phyloP scores from a whole-genome alignment of 2,329 filamentous ascomycete genomes.

The Triangularia setosa region DNA sequence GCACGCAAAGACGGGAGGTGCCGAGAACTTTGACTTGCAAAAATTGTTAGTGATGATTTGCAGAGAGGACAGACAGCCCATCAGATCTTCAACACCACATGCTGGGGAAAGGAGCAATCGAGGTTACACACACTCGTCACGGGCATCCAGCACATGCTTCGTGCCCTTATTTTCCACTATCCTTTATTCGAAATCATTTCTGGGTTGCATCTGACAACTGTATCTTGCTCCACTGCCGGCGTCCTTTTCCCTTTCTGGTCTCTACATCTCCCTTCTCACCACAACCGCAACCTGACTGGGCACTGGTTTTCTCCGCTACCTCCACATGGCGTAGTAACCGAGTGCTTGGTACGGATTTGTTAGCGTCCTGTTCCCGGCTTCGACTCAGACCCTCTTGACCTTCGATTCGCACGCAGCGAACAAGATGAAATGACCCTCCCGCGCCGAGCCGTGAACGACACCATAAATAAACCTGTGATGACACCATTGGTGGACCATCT shows the following conservation, averaged over 20 bases:
- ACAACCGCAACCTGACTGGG: not conserved
- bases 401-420: not conserved
- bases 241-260: not conserved
- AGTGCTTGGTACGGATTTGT: conserved; percentile 10
- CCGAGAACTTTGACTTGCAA: not conserved
- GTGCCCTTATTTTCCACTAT: not conserved
- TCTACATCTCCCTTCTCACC: not conserved
- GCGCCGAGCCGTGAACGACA: not conserved
- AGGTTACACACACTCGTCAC: not conserved
- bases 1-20: conserved; percentile 5
- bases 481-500: not conserved
- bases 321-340: conserved; percentile 15
- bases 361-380: not conserved
- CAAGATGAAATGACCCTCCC: not conserved
- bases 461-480: conserved; percentile 3
- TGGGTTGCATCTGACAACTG: not conserved
- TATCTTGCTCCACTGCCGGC: not conserved
- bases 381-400: not conserved
- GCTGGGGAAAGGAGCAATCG: not conserved
- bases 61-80: not conserved
- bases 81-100: not conserved
- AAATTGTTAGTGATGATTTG: not conserved
- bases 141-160: not conserved
- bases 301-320: not conserved
- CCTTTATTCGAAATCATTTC: not conserved